phyloP scores from a whole-genome alignment of 306 rosid genomes.

The Potentilla sterilis region DNA sequence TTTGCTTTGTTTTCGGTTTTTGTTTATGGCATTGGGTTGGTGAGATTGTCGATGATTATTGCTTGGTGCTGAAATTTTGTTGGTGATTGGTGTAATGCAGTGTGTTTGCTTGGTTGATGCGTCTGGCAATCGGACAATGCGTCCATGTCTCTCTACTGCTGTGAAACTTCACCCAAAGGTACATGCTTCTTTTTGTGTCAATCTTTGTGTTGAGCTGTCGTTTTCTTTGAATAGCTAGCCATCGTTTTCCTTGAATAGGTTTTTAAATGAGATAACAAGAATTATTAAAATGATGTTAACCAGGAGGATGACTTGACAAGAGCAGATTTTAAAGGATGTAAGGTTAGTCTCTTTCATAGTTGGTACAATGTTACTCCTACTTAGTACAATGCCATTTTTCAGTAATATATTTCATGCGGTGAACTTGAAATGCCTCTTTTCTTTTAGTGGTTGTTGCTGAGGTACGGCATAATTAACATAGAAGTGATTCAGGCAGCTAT shows the following conservation, averaged over 20 bases:
- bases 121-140: conserved; percentile 85
- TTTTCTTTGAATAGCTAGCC: neutral
- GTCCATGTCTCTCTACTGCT: conserved; percentile 88
- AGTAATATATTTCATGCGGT: neutral
- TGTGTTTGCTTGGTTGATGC: conserved; percentile 97
- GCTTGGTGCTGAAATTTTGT: conserved; percentile 19
- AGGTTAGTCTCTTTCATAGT: conserved; percentile 46
- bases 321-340: conserved; percentile 85
- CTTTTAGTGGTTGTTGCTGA: conserved; percentile 86
- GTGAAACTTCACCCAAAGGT: conserved; percentile 88
- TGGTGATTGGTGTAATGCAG: conserved; percentile 39
- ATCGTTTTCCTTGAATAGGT: neutral
- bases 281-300: conserved; percentile 11
- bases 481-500: conserved; percentile 86
- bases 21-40: neutral
- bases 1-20: conserved; percentile 29
- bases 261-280: neutral
- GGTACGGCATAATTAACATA: conserved; percentile 67
- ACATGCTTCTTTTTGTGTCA: conserved; percentile 9
- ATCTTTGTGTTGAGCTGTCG: neutral
- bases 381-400: neutral
- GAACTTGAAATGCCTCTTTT: conserved; percentile 25
- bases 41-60: neutral
- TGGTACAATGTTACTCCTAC: neutral
- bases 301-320: conserved; percentile 73